Conservation (phyloP, 805 yeast species). For the Yarrowia divulgata region DNA sequence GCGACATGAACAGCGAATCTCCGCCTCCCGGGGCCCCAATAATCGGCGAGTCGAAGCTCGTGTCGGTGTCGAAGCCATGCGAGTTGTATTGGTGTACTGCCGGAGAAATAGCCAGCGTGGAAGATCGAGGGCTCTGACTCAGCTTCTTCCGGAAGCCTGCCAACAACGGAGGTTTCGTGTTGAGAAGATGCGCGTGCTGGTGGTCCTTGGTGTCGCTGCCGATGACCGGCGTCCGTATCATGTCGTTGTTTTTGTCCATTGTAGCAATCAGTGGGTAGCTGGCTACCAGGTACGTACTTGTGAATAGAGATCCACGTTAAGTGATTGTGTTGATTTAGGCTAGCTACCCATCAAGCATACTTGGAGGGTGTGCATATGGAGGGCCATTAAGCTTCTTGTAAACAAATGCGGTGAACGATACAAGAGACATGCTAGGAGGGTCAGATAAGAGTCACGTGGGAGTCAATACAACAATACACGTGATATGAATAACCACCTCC, state of each 20-base stretch:
- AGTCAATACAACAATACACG: neutral
- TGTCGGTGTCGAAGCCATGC: slow-evolving; percentile 27
- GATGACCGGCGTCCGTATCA: slow-evolving; percentile 35
- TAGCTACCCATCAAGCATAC: neutral
- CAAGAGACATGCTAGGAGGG: neutral
- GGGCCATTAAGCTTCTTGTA: slow-evolving; percentile 12
- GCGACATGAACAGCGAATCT: slow-evolving; percentile 36
- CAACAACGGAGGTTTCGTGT: slow-evolving; percentile 22
- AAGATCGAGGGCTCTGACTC: slow-evolving; percentile 37
- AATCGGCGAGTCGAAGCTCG: slow-evolving; percentile 28
- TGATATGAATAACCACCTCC: too few relatives aligned
- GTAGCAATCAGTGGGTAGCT: slow-evolving; percentile 13
- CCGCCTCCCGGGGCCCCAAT: slow-evolving; percentile 13
- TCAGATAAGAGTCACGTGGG: neutral
- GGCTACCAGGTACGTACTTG: neutral
- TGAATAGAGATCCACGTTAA: neutral
- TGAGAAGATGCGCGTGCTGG: slow-evolving; percentile 31
- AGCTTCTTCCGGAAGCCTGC: slow-evolving; percentile 36
- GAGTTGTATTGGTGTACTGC: slow-evolving; percentile 34
- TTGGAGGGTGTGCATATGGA: slow-evolving; percentile 5
- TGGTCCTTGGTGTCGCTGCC: slow-evolving; percentile 32
- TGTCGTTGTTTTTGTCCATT: slow-evolving; percentile 34
- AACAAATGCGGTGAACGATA: neutral
- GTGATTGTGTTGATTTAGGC: slow-evolving; percentile 13
- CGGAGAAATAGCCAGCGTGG: slow-evolving; percentile 36